Evolutionary conservation across 140 eudicot species (phyloP).

Genomic region (Flaveria floridana): DNA sequence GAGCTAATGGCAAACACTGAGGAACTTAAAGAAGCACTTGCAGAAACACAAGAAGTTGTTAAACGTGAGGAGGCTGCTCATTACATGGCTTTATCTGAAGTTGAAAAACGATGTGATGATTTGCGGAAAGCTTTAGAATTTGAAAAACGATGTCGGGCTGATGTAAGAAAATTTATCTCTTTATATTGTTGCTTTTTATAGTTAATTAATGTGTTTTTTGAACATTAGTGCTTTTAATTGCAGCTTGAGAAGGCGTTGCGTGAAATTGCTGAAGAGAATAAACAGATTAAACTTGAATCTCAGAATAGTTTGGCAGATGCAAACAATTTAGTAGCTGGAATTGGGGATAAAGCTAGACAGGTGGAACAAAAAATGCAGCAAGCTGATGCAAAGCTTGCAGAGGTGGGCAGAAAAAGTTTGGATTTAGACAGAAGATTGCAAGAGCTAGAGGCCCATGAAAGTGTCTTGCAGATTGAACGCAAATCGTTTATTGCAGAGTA

Average conservation of each 20-base stretch:
- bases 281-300: slow-evolving; percentile 52
- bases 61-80: slow-evolving; percentile 83
- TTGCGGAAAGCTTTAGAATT: slow-evolving; percentile 60
- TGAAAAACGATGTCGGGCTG: slow-evolving; percentile 62
- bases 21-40: slow-evolving; percentile 58
- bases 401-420: slow-evolving; percentile 59
- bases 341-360: slow-evolving; percentile 58
- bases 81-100: slow-evolving; percentile 68
- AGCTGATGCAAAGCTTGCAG: slow-evolving; percentile 83
- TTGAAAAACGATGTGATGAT: slow-evolving; percentile 72
- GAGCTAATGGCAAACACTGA: slow-evolving; percentile 54
- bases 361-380: slow-evolving; percentile 63
- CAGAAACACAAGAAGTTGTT: slow-evolving; percentile 61
- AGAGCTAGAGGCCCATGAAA: slow-evolving; percentile 73
- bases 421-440: slow-evolving; percentile 73
- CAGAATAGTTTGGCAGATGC: slow-evolving; percentile 58
- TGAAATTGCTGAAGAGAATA: slow-evolving; percentile 52
- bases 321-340: slow-evolving; percentile 47
- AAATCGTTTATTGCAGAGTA: slow-evolving; percentile 67
- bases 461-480: slow-evolving; percentile 56
- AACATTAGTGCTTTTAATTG: slow-evolving; percentile 18
- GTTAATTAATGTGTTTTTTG: neutral
- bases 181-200: neutral
- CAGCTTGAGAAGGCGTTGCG: slow-evolving; percentile 90
- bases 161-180: slow-evolving; percentile 43